Evolutionary conservation across 257 asterid genomes (phyloP), one percentile per base, ranked within the genome.

Genomic region (Jacaranda copaia): DNA sequence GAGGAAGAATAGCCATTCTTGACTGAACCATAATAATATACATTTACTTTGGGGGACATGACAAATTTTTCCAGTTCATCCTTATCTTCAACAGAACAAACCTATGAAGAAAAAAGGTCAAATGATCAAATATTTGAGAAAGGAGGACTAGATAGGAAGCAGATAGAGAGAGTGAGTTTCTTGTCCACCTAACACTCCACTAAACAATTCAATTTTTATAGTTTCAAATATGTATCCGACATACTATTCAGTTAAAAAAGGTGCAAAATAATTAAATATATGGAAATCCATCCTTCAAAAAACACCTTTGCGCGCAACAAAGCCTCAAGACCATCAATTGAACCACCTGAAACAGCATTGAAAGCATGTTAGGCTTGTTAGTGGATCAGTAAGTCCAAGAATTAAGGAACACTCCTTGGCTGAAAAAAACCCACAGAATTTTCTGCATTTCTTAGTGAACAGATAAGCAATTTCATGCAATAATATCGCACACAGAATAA

Each of bases 241-340:
- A 68, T 14, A 9, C 38, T 45, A 49, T 25, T 58, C 15, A 73
- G 42, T 35, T 56, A 25, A 72, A 63, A 63, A 25, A 25, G 32
- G 57, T 59, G 62, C 62, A 71, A 60, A 71, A 48, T 5, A 71
- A 60, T 35, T 13, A 35, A 70, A 52, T 19, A 76, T 67, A 61
- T 8, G 35, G 42, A 59, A 40, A 59, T 43, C 53, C 81, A 73
- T 76, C 73, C 79, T 64, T 76, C 66, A 75, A 48, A 82, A 79
- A 82, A 69, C 76, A 95, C 98, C 98, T 90, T 96, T 61, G 98
- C 94, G 55, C 88, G 98, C 81, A 96, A 78, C 87, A 93, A 73
- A 46, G 87, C 79, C 88, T 96, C 97, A 45, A 93, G 98, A 81
- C 97, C 91, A 67, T 87, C 91, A 87, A 96, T 81, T 56, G 98